Percentiles rank a stretch among this genome's conserved stretches.
Conservation (phyloP, 192 early-diverging fungal species). For the Podila clonocystis region DNA sequence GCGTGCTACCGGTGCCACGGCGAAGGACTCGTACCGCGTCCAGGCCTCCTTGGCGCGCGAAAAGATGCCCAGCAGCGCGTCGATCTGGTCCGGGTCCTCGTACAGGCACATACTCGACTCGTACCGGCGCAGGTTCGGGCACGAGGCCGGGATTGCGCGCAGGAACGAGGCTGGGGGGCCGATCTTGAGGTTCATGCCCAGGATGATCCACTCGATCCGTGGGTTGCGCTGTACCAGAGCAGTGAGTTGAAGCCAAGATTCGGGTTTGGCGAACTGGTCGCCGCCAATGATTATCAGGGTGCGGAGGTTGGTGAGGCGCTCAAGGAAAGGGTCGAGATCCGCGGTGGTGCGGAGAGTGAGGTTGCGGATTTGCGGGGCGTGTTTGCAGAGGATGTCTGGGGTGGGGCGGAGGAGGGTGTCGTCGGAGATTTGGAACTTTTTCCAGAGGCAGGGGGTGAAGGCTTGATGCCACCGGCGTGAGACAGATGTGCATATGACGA, state of each 20-base stretch:
- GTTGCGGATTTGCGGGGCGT: slow-evolving; percentile 15
- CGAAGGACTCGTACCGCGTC: slow-evolving; percentile 14
- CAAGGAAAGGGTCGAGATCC: slow-evolving; percentile 25
- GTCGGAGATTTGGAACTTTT: not conserved
- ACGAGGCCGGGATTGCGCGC: slow-evolving; percentile 10
- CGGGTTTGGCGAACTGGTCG: not conserved
- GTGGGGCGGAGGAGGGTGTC: not conserved
- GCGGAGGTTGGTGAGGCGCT: slow-evolving; percentile 15
- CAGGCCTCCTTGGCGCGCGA: not conserved
- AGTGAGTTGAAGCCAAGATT: slow-evolving; percentile 20
- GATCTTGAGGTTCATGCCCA: slow-evolving; percentile 22
- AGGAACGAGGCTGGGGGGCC: slow-evolving; percentile 20
- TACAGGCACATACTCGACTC: slow-evolving; percentile 37
- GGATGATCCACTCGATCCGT: slow-evolving; percentile 24
- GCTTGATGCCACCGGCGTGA: slow-evolving; percentile 22
- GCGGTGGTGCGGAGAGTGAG: slow-evolving; percentile 12
- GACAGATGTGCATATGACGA: slow-evolving; percentile 6
- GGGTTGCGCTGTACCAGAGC: slow-evolving; percentile 20
- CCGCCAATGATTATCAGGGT: slow-evolving; percentile 15
- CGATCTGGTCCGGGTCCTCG: slow-evolving; percentile 20
- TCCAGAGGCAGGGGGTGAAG: slow-evolving; percentile 12
- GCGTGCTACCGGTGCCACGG: not conserved
- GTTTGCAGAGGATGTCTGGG: slow-evolving; percentile 7
- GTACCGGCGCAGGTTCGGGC: slow-evolving; percentile 28
- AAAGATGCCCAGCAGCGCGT: slow-evolving; percentile 19